Percentiles rank a stretch among this genome's conserved stretches.
phyloP scores from a whole-genome alignment of 2,329 filamentous ascomycete species.

The Penicillium rolfsii region DNA sequence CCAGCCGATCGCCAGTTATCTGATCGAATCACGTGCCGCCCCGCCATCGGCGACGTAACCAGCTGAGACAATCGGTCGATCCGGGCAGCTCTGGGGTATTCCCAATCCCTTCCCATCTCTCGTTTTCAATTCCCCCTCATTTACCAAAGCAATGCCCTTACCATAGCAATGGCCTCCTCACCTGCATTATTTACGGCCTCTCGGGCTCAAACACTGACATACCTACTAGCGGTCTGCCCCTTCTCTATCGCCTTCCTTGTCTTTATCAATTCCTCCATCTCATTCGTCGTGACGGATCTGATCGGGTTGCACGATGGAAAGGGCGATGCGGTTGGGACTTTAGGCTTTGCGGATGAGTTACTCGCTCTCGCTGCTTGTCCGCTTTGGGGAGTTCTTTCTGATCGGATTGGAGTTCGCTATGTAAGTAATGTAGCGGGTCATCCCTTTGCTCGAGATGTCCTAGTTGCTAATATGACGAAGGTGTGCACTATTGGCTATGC shows the following conservation, averaged over 20 bases:
- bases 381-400: conserved; percentile 54
- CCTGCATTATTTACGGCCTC: conserved; percentile 59
- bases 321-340: conserved; percentile 62
- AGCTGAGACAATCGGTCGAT: conserved; percentile 9
- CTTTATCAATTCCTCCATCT: conserved; percentile 66
- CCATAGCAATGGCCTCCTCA: conserved; percentile 35
- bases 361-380: conserved; percentile 54
- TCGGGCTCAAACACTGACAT: conserved; percentile 60
- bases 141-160: conserved; percentile 21
- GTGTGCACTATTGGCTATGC: conserved; percentile 73
- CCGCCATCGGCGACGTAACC: conserved; percentile 11
- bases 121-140: conserved; percentile 5
- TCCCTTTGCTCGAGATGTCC: neutral
- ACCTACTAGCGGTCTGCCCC: conserved; percentile 64
- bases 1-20: conserved; percentile 4
- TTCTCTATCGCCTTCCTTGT: conserved; percentile 69
- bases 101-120: neutral
- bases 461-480: conserved; percentile 32
- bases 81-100: neutral
- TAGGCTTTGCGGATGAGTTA: conserved; percentile 56
- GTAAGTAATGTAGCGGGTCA: conserved; percentile 36
- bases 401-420: conserved; percentile 53
- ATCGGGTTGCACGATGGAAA: conserved; percentile 60
- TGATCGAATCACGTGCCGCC: conserved; percentile 13
- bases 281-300: conserved; percentile 66